Conservation (phyloP, 2,329 filamentous ascomycete genomes). For the Ophiocordyceps camponoti-rufipedis region DNA sequence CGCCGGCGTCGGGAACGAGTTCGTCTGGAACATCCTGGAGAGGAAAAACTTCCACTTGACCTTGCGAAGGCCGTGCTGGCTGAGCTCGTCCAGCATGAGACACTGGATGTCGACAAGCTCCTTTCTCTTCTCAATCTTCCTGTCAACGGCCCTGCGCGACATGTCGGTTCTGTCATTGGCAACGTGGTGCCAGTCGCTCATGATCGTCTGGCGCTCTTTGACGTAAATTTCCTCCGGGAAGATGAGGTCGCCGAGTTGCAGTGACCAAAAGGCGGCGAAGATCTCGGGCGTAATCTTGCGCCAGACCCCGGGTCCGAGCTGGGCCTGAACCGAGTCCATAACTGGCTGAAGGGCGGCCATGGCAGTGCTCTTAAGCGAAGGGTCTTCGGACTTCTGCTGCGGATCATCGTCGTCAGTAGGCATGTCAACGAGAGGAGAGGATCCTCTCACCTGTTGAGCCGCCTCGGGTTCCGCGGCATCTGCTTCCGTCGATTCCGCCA, state of each 20-base stretch:
- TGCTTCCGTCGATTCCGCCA: slow-evolving; percentile 15
- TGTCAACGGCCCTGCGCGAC: slow-evolving; percentile 46
- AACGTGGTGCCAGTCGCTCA: slow-evolving; percentile 47
- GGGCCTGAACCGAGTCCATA: slow-evolving; percentile 46
- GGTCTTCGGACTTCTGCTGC: slow-evolving; percentile 16
- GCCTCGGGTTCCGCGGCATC: slow-evolving; percentile 9
- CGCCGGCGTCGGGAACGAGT: slow-evolving; percentile 55
- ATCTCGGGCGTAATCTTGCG: slow-evolving; percentile 59
- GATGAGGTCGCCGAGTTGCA: slow-evolving; percentile 65
- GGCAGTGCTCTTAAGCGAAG: slow-evolving; percentile 12
- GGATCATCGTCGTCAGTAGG: slow-evolving; percentile 7
- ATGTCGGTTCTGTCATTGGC: slow-evolving; percentile 57
- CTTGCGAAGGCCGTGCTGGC: slow-evolving; percentile 48
- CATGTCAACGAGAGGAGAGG: slow-evolving; percentile 2
- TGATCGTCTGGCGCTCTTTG: slow-evolving; percentile 50
- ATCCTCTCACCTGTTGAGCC: slow-evolving; percentile 16
- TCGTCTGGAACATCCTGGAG: slow-evolving; percentile 50
- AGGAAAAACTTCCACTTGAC: slow-evolving; percentile 51
- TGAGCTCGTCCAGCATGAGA: slow-evolving; percentile 54
- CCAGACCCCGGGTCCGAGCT: slow-evolving; percentile 46
- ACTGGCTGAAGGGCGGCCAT: slow-evolving; percentile 42
- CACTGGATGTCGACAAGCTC: slow-evolving; percentile 50
- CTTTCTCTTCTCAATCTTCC: slow-evolving; percentile 46
- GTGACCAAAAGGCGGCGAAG: slow-evolving; percentile 82
- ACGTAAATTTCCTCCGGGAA: slow-evolving; percentile 65